Conservation (phyloP, 805 yeast genomes). For the Teunomyces kruisii region DNA sequence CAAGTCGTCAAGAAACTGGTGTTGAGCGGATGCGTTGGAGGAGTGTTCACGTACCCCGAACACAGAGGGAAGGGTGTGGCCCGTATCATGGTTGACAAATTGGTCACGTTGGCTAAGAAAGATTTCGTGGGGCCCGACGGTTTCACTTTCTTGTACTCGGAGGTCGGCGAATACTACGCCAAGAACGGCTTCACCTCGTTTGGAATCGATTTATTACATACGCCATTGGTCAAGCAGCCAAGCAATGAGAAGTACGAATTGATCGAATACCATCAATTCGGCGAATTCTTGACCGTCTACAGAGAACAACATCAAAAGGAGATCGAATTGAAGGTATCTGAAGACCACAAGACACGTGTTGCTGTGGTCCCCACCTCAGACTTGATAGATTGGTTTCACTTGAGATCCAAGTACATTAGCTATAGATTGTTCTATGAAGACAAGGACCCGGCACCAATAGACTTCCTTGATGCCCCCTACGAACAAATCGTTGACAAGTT, state of each 20-base stretch:
- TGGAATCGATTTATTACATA: constrained; percentile 31
- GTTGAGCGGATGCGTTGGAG: constrained; percentile 40
- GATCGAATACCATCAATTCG: constrained; percentile 29
- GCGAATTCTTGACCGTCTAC: constrained; percentile 20
- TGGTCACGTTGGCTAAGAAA: constrained; percentile 24
- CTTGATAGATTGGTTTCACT: constrained; percentile 42
- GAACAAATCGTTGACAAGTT: constrained; percentile 19
- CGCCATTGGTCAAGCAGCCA: constrained; percentile 17
- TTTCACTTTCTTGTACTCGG: constrained; percentile 39
- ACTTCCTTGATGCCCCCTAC: constrained; percentile 18
- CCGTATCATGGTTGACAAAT: constrained; percentile 37
- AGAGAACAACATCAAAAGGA: constrained; percentile 18
- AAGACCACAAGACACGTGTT: constrained; percentile 32
- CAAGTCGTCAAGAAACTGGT: constrained; percentile 17
- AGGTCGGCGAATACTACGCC: constrained; percentile 43
- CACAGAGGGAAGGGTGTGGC: constrained; percentile 40
- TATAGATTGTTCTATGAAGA: constrained; percentile 19
- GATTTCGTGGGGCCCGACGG: constrained; percentile 31
- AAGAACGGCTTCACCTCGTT: constrained; percentile 38
- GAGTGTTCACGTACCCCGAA: constrained; percentile 39
- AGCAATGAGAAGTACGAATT: constrained; percentile 3
- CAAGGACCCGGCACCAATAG: constrained; percentile 11
- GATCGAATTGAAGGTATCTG: constrained; percentile 16
- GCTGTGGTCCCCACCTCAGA: constrained; percentile 27
- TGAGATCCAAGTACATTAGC: constrained; percentile 35